Conservation (phyloP, 1,284 basidiomycete genomes). For the Rugiboletus extremiorientalis region DNA sequence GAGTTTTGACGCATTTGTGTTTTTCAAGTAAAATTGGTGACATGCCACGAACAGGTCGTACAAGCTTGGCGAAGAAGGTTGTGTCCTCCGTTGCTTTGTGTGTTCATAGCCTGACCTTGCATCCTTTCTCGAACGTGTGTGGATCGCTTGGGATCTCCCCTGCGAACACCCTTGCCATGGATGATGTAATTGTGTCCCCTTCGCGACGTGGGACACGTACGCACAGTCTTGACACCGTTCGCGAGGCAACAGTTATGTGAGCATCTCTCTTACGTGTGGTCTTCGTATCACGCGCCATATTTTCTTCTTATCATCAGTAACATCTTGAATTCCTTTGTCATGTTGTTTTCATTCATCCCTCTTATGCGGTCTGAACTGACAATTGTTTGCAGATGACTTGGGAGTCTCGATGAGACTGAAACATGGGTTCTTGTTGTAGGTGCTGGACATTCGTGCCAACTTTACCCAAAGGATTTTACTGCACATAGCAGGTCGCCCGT, state of each 20-base stretch:
- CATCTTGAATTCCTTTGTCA: neutral
- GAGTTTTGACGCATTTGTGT: slow-evolving; percentile 19
- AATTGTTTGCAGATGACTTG: slow-evolving; percentile 52
- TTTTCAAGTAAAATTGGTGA: neutral
- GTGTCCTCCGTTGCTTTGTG: neutral
- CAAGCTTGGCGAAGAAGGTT: slow-evolving; percentile 71
- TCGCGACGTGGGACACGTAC: no score
- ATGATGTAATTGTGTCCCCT: neutral
- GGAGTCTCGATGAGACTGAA: slow-evolving; percentile 74
- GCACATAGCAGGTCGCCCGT: slow-evolving; percentile 70
- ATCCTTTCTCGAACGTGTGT: no score
- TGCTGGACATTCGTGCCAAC: slow-evolving; percentile 17
- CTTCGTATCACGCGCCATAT: neutral
- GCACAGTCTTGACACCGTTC: slow-evolving; percentile 73
- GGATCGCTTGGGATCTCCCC: neutral
- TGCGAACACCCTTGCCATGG: neutral
- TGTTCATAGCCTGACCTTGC: neutral
- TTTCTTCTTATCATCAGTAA: neutral
- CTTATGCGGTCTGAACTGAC: neutral
- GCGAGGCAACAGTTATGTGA: slow-evolving; percentile 77
- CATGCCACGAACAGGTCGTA: slow-evolving; percentile 55
- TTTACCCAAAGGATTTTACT: slow-evolving; percentile 64
- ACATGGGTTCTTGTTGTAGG: slow-evolving; percentile 77
- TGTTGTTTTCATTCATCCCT: neutral
- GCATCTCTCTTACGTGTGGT: slow-evolving; percentile 22